Conservation (phyloP, 345 rosid genomes). For the Clausena lansium region DNA sequence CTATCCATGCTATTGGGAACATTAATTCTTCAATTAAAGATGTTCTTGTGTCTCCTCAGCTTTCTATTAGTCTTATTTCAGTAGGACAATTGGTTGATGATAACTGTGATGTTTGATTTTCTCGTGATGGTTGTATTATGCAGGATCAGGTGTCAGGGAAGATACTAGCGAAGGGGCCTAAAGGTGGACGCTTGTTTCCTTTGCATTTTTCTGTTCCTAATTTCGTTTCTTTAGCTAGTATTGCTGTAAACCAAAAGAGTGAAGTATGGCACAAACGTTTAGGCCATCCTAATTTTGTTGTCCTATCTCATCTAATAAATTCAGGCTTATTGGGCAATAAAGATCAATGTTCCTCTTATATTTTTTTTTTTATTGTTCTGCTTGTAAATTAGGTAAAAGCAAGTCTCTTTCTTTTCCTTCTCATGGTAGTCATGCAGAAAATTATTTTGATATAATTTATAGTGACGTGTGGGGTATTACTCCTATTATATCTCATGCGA, state of each 20-base stretch:
- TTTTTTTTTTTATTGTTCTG: background rate
- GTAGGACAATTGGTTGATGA: slow-evolving; percentile 11
- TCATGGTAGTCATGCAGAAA: background rate
- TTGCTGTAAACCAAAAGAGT: background rate
- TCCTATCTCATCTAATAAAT: background rate
- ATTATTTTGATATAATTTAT: slow-evolving; percentile 8
- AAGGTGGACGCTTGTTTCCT: background rate
- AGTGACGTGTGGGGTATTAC: background rate
- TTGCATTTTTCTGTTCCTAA: background rate
- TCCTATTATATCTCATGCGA: background rate
- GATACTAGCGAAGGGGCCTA: slow-evolving; percentile 3
- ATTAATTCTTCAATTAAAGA: background rate
- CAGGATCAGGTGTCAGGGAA: slow-evolving; percentile 9
- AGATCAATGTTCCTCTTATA: background rate
- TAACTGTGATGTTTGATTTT: background rate
- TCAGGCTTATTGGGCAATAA: background rate
- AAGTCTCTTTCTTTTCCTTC: slow-evolving; percentile 3
- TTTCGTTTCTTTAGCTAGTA: background rate
- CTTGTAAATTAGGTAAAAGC: slow-evolving; percentile 6
- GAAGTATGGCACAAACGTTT: background rate
- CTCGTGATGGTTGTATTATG: background rate
- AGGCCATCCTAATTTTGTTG: background rate
- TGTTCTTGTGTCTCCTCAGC: background rate
- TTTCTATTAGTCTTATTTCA: background rate
- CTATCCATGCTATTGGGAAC: background rate